Evolutionary conservation across 139 green algal species (phyloP).

Genomic region (Chlorella vulgaris): DNA sequence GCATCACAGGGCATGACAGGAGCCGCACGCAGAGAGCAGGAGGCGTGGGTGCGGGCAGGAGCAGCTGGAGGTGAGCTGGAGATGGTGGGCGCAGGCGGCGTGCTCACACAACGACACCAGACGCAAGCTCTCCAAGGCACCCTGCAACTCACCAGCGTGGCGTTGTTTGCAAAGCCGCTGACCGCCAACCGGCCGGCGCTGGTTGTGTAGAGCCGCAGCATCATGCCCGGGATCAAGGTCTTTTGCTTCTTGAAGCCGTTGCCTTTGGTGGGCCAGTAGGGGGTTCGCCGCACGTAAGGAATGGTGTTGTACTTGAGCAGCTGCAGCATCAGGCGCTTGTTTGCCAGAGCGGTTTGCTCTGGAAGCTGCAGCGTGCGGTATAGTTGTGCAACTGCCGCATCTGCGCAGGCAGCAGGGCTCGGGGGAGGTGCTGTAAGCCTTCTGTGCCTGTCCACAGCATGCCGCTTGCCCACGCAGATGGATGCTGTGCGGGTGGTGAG

Average conservation of each 20-base stretch:
- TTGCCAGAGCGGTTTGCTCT: not conserved
- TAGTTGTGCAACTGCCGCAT: not conserved
- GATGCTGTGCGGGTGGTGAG: no score
- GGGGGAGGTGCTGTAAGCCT: no score
- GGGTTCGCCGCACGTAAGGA: not conserved
- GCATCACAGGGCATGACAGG: not conserved
- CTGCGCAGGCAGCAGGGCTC: not conserved
- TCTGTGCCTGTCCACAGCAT: no score
- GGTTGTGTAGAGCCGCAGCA: not conserved
- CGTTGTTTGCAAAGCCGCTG: not conserved
- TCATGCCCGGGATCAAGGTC: not conserved
- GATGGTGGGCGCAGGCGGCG: not conserved
- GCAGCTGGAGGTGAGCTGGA: not conserved
- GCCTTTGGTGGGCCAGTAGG: not conserved
- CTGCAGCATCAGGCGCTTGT: not conserved
- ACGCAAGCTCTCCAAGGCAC: not conserved
- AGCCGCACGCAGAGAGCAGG: not conserved
- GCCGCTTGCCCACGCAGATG: no score
- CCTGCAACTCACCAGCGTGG: not conserved
- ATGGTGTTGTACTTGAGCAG: conserved; percentile 14
- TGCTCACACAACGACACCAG: not conserved
- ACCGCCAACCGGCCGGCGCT: not conserved
- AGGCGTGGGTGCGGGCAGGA: not conserved
- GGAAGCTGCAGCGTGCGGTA: not conserved
- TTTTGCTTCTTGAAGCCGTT: not conserved